phyloP scores from a whole-genome alignment of 306 rosid species.

The Cucurbita pepo region DNA sequence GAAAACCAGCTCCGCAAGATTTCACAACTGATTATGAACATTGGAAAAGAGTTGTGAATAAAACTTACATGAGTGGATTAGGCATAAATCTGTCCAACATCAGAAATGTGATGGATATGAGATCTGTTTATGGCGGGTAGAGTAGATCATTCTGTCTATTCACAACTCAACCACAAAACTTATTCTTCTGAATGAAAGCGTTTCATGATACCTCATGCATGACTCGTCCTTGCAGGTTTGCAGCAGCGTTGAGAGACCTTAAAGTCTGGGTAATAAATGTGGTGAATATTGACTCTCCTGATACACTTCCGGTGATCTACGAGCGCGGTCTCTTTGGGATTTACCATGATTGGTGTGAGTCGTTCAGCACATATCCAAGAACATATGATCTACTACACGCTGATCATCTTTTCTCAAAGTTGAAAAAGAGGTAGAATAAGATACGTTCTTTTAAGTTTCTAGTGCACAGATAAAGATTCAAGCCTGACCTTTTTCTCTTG shows the following conservation, averaged over 20 bases:
- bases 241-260: slow-evolving; percentile 64
- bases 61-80: slow-evolving; percentile 33
- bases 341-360: slow-evolving; percentile 95
- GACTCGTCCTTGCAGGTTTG: slow-evolving; percentile 43
- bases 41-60: slow-evolving; percentile 56
- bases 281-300: slow-evolving; percentile 68
- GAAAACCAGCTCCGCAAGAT: slow-evolving; percentile 81
- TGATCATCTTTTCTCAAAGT: slow-evolving; percentile 69
- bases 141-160: slow-evolving; percentile 13
- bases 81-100: slow-evolving; percentile 72
- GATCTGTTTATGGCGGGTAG: slow-evolving; percentile 90
- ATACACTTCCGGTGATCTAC: slow-evolving; percentile 75
- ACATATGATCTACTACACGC: slow-evolving; percentile 78
- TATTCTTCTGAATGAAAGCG: neutral
- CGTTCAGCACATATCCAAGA: slow-evolving; percentile 87
- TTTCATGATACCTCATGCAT: neutral
- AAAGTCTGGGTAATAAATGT: slow-evolving; percentile 80
- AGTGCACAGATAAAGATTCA: neutral
- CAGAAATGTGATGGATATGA: slow-evolving; percentile 90
- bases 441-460: neutral
- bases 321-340: slow-evolving; percentile 93
- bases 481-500: neutral
- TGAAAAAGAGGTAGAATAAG: slow-evolving; percentile 43
- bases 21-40: slow-evolving; percentile 55
- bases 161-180: neutral